These are phyloP conservation scores for Chrysoporthe cubensis DNA, from an alignment of 2,329 filamentous ascomycete genomes.

Conservation along the genomic window DNA sequence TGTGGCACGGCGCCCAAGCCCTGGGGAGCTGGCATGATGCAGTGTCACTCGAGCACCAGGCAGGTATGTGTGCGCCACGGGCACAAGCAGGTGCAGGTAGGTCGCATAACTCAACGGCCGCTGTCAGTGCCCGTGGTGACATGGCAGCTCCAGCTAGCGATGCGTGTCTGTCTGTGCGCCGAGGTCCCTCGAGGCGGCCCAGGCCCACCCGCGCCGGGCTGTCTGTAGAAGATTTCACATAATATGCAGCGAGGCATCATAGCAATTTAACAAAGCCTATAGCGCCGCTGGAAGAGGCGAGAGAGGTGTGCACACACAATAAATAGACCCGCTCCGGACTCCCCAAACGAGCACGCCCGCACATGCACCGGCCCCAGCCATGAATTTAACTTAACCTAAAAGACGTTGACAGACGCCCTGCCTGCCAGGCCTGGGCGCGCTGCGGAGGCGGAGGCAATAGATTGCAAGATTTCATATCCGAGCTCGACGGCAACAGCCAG, in stretches of 20 bases:
- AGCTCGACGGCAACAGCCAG: background rate
- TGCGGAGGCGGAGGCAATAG: background rate
- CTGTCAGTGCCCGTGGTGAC: background rate
- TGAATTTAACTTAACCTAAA: constrained; percentile 3
- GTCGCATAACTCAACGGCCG: constrained; percentile 1
- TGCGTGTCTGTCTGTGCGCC: background rate
- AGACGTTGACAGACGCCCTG: constrained; percentile 9
- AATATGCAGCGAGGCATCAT: background rate
- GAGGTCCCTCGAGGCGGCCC: background rate
- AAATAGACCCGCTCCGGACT: background rate
- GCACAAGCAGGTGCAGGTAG: background rate
- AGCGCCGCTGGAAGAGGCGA: background rate
- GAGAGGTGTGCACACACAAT: background rate
- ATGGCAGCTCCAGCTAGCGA: background rate
- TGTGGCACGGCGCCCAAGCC: constrained; percentile 4
- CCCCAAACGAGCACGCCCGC: background rate
- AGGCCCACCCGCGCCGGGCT: no score
- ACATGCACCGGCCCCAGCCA: constrained; percentile 2
- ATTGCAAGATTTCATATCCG: background rate
- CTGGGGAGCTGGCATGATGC: background rate
- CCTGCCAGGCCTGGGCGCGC: background rate
- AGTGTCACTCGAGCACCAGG: background rate
- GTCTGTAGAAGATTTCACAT: no score
- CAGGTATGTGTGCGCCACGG: background rate
- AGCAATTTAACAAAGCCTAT: background rate